Percentiles rank a stretch among this genome's conserved stretches.
phyloP scores from a whole-genome alignment of 2,329 filamentous ascomycete species.

The Neonectria ditissima region DNA sequence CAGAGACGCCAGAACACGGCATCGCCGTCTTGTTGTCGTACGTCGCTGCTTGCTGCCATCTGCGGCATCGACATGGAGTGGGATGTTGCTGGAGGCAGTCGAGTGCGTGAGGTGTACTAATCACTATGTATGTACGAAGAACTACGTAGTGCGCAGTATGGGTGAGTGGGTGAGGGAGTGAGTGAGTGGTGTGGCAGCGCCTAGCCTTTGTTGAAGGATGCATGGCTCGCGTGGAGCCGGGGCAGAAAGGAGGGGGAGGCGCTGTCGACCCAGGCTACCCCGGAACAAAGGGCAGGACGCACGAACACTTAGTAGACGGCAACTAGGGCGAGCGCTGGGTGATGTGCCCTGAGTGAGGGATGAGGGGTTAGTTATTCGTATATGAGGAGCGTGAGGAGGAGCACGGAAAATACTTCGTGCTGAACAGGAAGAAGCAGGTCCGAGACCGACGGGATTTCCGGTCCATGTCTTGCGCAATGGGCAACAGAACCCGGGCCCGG shows the following conservation, averaged over 20 bases:
- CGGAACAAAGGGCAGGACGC: constrained; percentile 10
- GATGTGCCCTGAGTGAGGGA: not conserved
- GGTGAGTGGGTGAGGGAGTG: too few species aligned
- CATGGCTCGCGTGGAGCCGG: constrained; percentile 36
- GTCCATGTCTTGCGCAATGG: constrained; percentile 19
- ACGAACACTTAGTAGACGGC: too few species aligned
- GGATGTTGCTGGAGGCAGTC: constrained; percentile 22
- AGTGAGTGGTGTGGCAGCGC: constrained; percentile 23
- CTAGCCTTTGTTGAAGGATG: constrained; percentile 23
- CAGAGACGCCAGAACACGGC: constrained; percentile 7
- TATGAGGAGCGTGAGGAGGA: constrained; percentile 6
- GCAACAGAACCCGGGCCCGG: constrained; percentile 26
- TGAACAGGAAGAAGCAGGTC: constrained; percentile 7
- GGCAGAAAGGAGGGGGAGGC: constrained; percentile 31
- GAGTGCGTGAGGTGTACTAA: constrained; percentile 15
- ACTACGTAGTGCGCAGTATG: too few species aligned
- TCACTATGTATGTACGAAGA: too few species aligned
- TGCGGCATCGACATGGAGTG: constrained; percentile 19
- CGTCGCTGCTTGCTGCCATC: constrained; percentile 9
- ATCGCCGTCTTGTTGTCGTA: constrained; percentile 20
- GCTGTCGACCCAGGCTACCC: constrained; percentile 23
- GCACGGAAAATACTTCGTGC: not conserved
- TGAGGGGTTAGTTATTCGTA: constrained; percentile 6
- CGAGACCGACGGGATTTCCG: constrained; percentile 27
- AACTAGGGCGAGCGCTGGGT: too few species aligned